These are phyloP conservation scores for Aspergillus quadricinctus DNA, from an alignment of 2,329 filamentous ascomycete genomes.

Conservation along the genomic window DNA sequence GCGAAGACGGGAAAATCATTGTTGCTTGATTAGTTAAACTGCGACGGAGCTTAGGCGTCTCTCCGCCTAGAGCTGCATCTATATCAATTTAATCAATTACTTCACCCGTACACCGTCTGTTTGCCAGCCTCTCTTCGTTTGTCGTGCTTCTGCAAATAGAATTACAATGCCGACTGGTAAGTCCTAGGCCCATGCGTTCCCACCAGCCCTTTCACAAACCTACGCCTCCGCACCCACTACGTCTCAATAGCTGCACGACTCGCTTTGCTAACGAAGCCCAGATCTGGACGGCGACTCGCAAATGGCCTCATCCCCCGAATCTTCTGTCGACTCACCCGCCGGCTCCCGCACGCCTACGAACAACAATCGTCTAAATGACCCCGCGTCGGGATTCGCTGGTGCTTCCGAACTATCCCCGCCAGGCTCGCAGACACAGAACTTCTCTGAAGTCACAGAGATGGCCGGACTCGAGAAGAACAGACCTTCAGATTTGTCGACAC, in stretches of 20 bases:
- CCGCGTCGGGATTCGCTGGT: slow-evolving; percentile 15
- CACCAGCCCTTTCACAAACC: background rate
- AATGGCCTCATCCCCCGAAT: slow-evolving; percentile 49
- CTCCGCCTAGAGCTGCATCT: background rate
- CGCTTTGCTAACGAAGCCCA: slow-evolving; percentile 13
- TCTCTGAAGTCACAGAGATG: slow-evolving; percentile 1
- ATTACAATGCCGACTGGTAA: background rate
- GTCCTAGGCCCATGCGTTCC: background rate
- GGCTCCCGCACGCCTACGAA: slow-evolving; percentile 43
- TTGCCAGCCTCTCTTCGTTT: background rate
- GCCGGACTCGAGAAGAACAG: background rate
- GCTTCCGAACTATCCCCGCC: slow-evolving; percentile 52
- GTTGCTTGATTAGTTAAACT: background rate
- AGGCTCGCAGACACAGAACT: slow-evolving; percentile 42
- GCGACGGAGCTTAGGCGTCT: background rate
- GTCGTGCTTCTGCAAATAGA: background rate
- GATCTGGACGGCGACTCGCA: slow-evolving; percentile 54
- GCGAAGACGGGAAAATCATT: background rate
- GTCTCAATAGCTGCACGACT: background rate
- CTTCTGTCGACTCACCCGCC: slow-evolving; percentile 36
- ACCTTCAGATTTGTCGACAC: background rate
- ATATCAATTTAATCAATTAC: too few species aligned
- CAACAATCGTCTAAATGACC: slow-evolving; percentile 19
- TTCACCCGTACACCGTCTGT: too few species aligned
- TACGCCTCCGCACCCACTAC: background rate